These are phyloP conservation scores for Colletotrichum salicis DNA, from an alignment of 2,329 filamentous ascomycete species.

Conservation along the genomic window DNA sequence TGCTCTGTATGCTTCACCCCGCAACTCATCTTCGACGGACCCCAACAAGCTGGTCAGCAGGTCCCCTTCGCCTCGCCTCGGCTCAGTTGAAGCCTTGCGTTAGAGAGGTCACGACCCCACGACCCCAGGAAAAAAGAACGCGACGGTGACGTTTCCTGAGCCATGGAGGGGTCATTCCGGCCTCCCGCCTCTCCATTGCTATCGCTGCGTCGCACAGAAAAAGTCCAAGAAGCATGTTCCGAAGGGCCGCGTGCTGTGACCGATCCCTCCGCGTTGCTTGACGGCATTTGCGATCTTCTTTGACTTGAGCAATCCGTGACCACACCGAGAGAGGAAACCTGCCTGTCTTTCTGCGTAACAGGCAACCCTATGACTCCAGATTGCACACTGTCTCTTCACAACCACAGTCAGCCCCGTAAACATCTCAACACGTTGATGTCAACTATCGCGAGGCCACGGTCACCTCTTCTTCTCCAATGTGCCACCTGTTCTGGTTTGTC, in stretches of 20 bases:
- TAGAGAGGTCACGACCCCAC: slow-evolving; percentile 33
- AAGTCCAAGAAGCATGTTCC: background rate
- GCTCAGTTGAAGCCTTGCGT: slow-evolving; percentile 22
- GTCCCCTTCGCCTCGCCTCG: slow-evolving; percentile 21
- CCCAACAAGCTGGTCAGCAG: slow-evolving; percentile 18
- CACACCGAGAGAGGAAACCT: background rate
- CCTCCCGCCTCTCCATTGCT: background rate
- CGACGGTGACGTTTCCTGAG: slow-evolving; percentile 18
- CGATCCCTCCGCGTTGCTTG: background rate
- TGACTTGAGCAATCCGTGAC: background rate
- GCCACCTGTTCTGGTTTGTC: slow-evolving; percentile 21
- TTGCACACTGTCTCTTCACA: background rate
- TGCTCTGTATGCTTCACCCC: background rate
- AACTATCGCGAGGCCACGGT: slow-evolving; percentile 23
- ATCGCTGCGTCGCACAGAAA: background rate
- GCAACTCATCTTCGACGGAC: background rate
- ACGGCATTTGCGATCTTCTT: background rate
- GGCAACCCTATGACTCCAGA: slow-evolving; percentile 27
- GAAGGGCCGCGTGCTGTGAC: slow-evolving; percentile 10
- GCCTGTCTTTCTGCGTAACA: slow-evolving; percentile 18
- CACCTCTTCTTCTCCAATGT: slow-evolving; percentile 4
- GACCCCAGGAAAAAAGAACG: slow-evolving; percentile 4
- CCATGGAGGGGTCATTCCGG: slow-evolving; percentile 27
- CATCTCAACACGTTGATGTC: background rate
- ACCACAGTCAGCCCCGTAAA: background rate